Base-by-base conservation (phyloP, 179 eudicot species). In the Beta corolliflora region DNA sequence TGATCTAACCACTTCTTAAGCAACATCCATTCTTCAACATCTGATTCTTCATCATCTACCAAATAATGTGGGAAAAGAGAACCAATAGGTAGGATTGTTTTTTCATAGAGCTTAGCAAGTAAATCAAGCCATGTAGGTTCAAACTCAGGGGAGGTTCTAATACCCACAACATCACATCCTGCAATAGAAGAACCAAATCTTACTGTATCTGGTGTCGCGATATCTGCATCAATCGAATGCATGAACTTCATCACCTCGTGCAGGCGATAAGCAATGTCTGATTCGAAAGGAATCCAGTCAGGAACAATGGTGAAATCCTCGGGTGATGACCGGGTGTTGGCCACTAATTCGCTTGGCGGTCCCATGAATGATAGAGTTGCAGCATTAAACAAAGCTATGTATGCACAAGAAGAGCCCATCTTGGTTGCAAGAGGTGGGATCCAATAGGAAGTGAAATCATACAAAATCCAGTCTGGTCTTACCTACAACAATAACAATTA, bases 61-160 rank as follows among this genome's bases (percentile, higher is more conserved):
- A 53, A 2, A 52, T 15, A 52, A n/a, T 44, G 36, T 0, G 86
- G 84, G 6, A 87, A 85, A 13, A 85, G 84, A 19, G 21, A 84
- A 6, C 89, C 87, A n/a, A 80, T 55, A 9, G 90, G 82, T 2
- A 88, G n/a, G 0, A 87, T 70, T 1, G 48, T 79, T 60, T 81
- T 85, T 13, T 77, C 54, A 73, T 85, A 87, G 16, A 90, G 79
- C 77, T 87, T 77, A 16, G 44, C 77, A 3, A 87, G 80, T 4
- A 88, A 83, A 3, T 80, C 53, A 77, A 90, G 23, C 93, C 91
- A 87, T 11, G 75, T 63, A 0, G 85, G 72, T 56, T 90, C 88
- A 36, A 87, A 85, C 63, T 78, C 87, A 2, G 56, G 55, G 18
- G 82, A 85, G 67, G 82, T 86, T 75, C 87, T 84, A 4, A 88